Percentiles rank a stretch among this genome's conserved stretches.
Conservation (phyloP, 306 rosid species). For the Sechiopsis laciniata region DNA sequence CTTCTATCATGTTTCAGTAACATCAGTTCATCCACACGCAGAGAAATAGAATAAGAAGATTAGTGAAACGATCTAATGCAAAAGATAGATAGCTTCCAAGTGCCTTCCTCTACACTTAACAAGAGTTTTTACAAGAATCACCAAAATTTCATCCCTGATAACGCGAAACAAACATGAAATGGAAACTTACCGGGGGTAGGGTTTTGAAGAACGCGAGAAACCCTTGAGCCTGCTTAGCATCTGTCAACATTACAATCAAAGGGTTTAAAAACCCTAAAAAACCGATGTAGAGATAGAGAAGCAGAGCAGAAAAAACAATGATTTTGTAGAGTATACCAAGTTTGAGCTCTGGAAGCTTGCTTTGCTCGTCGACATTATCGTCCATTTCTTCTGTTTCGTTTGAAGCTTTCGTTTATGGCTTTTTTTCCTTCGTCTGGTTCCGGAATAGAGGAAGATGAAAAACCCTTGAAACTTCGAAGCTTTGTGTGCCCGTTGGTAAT, state of each 20-base stretch:
- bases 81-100: not conserved
- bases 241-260: slow-evolving; percentile 33
- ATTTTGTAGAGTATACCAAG: slow-evolving; percentile 40
- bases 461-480: slow-evolving; percentile 4
- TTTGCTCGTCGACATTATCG: slow-evolving; percentile 46
- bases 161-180: not conserved
- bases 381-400: slow-evolving; percentile 36
- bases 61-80: not conserved
- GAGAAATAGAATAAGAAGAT: not conserved
- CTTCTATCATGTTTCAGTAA: not conserved
- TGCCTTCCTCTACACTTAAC: slow-evolving; percentile 8
- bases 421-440: not conserved
- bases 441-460: not conserved
- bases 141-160: slow-evolving; percentile 7
- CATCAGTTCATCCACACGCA: not conserved
- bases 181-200: slow-evolving; percentile 59
- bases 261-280: slow-evolving; percentile 17
- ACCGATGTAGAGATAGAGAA: not conserved
- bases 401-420: not conserved
- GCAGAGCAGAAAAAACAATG: slow-evolving; percentile 19
- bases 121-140: not conserved
- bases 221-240: slow-evolving; percentile 94
- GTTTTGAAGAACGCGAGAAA: slow-evolving; percentile 86
- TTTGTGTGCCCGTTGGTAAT: not conserved
- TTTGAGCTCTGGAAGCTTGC: slow-evolving; percentile 86